Conservation (phyloP, 495 filamentous ascomycete genomes). For the Talaromyces thailandensis region DNA sequence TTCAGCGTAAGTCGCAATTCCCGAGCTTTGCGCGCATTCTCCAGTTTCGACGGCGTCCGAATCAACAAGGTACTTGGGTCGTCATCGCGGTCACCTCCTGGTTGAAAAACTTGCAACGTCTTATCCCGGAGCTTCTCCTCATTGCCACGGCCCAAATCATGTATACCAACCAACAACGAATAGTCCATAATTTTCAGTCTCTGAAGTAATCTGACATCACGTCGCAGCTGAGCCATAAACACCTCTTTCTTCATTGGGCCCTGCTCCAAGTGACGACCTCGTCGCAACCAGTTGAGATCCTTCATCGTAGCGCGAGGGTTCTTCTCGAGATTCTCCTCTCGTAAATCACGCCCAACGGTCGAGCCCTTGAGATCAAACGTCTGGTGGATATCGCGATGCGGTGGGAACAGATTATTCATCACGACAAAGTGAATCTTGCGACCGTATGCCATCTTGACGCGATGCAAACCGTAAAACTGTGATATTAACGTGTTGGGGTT, state of each 20-base stretch:
- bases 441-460: conserved; percentile 97
- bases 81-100: conserved; percentile 61
- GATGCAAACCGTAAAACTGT: conserved; percentile 95
- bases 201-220: conserved; percentile 79
- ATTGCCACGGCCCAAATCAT: conserved; percentile 82
- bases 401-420: conserved; percentile 99
- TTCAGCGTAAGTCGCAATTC: conserved; percentile 90
- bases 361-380: conserved; percentile 98
- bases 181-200: conserved; percentile 97
- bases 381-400: conserved; percentile 93
- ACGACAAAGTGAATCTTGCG: conserved; percentile 99
- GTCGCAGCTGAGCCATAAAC: conserved; percentile 81
- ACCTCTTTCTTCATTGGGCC: conserved; percentile 75
- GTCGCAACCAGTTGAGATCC: conserved; percentile 91
- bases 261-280: conserved; percentile 76
- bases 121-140: conserved; percentile 94
- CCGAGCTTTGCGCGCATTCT: conserved; percentile 83
- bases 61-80: conserved; percentile 55
- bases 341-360: conserved; percentile 84
- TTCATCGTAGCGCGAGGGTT: conserved; percentile 94
- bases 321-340: conserved; percentile 74
- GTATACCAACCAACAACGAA: conserved; percentile 88
- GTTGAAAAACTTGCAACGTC: conserved; percentile 90
- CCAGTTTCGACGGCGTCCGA: conserved; percentile 89
- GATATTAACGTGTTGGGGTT: conserved; percentile 96